Conservation (phyloP, 2,329 filamentous ascomycete species). For the Fusarium luffae region DNA sequence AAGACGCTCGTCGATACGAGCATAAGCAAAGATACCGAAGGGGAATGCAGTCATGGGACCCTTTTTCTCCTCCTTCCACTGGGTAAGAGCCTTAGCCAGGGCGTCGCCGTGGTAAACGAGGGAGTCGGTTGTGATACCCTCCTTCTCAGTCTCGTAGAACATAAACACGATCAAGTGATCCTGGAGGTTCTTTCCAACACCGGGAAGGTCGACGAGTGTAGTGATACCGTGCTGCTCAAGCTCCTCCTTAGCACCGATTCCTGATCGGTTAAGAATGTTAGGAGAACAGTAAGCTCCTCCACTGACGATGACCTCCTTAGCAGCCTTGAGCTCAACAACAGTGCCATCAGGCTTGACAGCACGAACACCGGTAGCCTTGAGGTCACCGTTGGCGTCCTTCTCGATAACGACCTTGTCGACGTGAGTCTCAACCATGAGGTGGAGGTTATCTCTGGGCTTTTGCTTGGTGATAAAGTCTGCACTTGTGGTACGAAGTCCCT, state of each 20-base stretch:
- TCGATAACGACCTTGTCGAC: slow-evolving; percentile 65
- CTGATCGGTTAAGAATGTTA: slow-evolving; percentile 63
- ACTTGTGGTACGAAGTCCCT: slow-evolving; percentile 63
- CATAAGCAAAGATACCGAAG: slow-evolving; percentile 71
- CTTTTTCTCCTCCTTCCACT: slow-evolving; percentile 68
- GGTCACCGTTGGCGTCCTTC: slow-evolving; percentile 45
- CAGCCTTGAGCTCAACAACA: slow-evolving; percentile 52
- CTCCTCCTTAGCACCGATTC: slow-evolving; percentile 60
- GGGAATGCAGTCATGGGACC: slow-evolving; percentile 71
- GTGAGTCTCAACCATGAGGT: slow-evolving; percentile 59
- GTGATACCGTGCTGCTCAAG: slow-evolving; percentile 55
- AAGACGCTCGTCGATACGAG: slow-evolving; percentile 70
- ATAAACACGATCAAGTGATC: slow-evolving; percentile 66
- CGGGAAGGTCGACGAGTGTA: slow-evolving; percentile 56
- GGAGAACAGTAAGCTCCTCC: slow-evolving; percentile 64
- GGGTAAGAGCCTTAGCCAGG: slow-evolving; percentile 60
- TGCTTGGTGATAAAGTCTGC: slow-evolving; percentile 62
- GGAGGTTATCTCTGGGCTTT: slow-evolving; percentile 56
- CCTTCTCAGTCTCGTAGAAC: slow-evolving; percentile 67
- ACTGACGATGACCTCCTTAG: slow-evolving; percentile 55
- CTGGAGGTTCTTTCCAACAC: slow-evolving; percentile 63
- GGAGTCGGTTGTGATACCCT: slow-evolving; percentile 65
- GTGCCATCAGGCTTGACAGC: slow-evolving; percentile 56
- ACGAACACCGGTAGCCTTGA: slow-evolving; percentile 58
- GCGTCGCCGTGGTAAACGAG: slow-evolving; percentile 64